Base-by-base conservation (phyloP, 1,284 basidiomycete species). In the Pseudozyma tsukubaensis region DNA sequence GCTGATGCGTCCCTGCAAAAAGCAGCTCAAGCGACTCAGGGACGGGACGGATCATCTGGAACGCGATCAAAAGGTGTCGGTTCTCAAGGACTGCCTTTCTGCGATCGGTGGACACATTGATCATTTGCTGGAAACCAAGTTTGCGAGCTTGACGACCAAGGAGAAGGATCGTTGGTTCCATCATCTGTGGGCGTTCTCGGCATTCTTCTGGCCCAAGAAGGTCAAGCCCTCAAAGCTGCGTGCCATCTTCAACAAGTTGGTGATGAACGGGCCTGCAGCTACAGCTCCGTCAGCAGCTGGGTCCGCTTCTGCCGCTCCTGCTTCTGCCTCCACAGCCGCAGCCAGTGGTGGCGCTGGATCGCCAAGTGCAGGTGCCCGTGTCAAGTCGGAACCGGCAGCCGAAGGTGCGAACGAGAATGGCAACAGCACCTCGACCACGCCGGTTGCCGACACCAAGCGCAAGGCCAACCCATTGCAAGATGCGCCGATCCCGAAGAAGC, bases 171-270 rank as follows among this genome's bases (percentile, higher is more conserved):
- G 92, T 82, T 96, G 94, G 93, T 89, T 92, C 77, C 90, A 94
- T 78, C 95, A 98, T 86, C 89, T 97, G 29, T 99, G 96, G 95
- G 92, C 93, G 90, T 83, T 83, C 29, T 70, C 71, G 37, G 94
- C 94, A 1, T 88, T 94, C 63, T 98, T 98, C 87, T 98, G 95
- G 95, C 95, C 95, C 4, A 93, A 95, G 86, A 93, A 95, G 86
- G 81, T 81, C 44, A 70, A 75, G 59, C 78, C 78, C 1, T 77
- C 77, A 18, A 80, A 78, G 61, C 61, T 78, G 59, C 71, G 77
- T 19, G 76, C 76, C 29, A 80, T 80, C 67, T 80, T 78, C 40
- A 77, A 76, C 71, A 80, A 80, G 65, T 59, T 80, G 21, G 68
- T 68, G 4, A 78, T 77, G 57, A 76, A 72, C 34, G 68, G 60